Evolutionary conservation across 768 basidiomycete genomes (phyloP).

Genomic region (Lactifluus subvellereus): DNA sequence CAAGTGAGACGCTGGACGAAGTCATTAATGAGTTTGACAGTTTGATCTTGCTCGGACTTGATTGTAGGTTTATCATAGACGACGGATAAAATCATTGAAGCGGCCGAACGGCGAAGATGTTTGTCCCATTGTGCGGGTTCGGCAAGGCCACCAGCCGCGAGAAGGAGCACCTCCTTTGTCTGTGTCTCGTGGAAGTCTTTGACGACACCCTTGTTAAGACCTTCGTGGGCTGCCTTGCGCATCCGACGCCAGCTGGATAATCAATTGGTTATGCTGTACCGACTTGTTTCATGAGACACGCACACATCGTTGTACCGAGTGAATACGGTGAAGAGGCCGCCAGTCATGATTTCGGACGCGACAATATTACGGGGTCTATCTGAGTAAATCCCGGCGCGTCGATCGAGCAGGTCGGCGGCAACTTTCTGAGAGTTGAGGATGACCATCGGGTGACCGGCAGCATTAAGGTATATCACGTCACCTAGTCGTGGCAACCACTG

Average conservation of each 20-base stretch:
- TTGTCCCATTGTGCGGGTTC: conserved; percentile 31
- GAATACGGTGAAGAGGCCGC: conserved; percentile 22
- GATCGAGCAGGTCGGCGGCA: conserved; percentile 31
- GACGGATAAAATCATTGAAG: conserved; percentile 30
- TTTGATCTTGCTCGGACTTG: conserved; percentile 18
- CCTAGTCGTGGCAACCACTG: not conserved
- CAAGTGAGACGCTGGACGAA: conserved; percentile 30
- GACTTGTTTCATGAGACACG: not conserved
- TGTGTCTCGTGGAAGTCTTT: conserved; percentile 29
- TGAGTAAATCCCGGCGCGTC: conserved; percentile 30
- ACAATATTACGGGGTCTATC: conserved; percentile 25
- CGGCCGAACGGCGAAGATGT: conserved; percentile 29
- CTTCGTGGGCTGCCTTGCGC: conserved; percentile 34
- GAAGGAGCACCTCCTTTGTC: conserved; percentile 30
- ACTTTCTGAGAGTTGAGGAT: conserved; percentile 29
- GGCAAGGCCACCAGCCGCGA: conserved; percentile 29
- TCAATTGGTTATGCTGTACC: not conserved
- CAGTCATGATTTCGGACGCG: conserved; percentile 22
- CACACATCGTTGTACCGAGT: conserved; percentile 20
- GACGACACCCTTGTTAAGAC: conserved; percentile 28
- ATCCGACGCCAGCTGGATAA: conserved; percentile 33
- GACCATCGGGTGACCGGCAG: conserved; percentile 25
- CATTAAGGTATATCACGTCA: conserved; percentile 24
- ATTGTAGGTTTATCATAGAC: conserved; percentile 26
- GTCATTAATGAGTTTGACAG: conserved; percentile 26